Evolutionary conservation across 768 basidiomycete genomes (phyloP), one percentile per base, ranked within the genome.

Genomic region (Tricholoma sp.): DNA sequence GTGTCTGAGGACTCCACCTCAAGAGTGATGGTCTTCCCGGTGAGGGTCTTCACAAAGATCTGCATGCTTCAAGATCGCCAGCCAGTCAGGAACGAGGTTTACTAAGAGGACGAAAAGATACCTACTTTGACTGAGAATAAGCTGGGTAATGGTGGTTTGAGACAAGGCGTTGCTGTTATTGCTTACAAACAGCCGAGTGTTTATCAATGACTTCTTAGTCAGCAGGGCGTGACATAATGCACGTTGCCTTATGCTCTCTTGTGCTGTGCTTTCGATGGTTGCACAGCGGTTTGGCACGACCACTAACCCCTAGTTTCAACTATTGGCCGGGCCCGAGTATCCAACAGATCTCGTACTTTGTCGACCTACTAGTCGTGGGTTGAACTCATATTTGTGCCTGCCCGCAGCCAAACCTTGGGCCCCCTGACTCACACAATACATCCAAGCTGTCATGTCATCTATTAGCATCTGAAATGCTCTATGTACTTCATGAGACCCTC

Each of bases 31-130:
- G 63, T 64, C 55, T 64, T 64, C 16, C 63, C 68, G n/a, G 68
- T 69, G 55, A 69, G 56, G 2, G 68, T 69, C 66, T 69, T 69
- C 41, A 69, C 70, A 50, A 71, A 72, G 59, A 64, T 64, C 46
- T 64, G 63, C 63, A 64, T 64, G 56, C 53, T 64, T 32, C 24
- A 10, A 5, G 24, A 19, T 19, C 11, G 24, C n/a, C n/a, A n/a
- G n/a, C n/a, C 10, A 18, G 27, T 18, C 45, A 46, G 19, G 56
- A 5, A 57, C 14, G 14, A 52, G 35, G 12, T 4, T 9, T 2
- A 18, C 12, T 21, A 4, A 3, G 12, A n/a, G 27, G 19, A 10
- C 14, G 4, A 21, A 16, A 12, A 35, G 9, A 41, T 10, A 19
- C 31, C 19, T 50, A 56, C 55, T 54, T 57, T 39, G 50, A n/a